Base-by-base conservation (phyloP, 768 basidiomycete species). In the Mycena galericulata region DNA sequence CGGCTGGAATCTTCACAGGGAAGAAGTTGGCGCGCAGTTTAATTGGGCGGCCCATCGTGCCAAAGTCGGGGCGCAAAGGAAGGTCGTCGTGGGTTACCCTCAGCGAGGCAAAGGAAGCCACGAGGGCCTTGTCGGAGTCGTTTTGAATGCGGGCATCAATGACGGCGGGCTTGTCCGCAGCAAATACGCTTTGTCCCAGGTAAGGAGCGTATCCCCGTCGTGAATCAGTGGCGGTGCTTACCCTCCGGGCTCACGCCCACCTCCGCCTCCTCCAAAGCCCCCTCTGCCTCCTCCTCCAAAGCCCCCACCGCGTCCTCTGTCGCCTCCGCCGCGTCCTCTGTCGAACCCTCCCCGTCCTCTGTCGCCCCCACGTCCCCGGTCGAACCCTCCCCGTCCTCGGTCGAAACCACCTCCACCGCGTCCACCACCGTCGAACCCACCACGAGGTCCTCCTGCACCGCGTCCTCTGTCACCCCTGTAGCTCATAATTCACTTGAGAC, bases 1-100 rank as follows among this genome's bases (percentile, higher is more conserved):
- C 82, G 41, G 86, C 84, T 2, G 84, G 84, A 12, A 88, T 76
- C 51, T 80, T 82, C 29, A 93, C 81, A 0, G 90, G 84, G 77
- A 92, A 92, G 80, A 89, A 92, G 72, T 93, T 93, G 50, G 90
- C 83, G 9, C 92, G 84, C 18, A 92, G 75, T 47, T 81, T 85
- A 72, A 89, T 82, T 12, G 76, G 43, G 40, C 67, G 81, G 12
- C 90, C 90, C 1, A 69, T 70, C 0, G 80, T 87, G 1, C 91
- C 90, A 69, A 85, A 91, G 18, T 83, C 87, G 9, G 89, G 88
- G 24, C 90, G 85, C 12, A 88, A 69, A 18, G 90, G 90, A 45
- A 94, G 76, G 17, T 86, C 82, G 43, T 79, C 77, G 9, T 73
- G 68, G 24, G 77, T 75, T 18, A 84, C 38, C 10, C 65, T 76